phyloP scores from a whole-genome alignment of 495 filamentous ascomycete species.

The Penicillium macrosclerotiorum region DNA sequence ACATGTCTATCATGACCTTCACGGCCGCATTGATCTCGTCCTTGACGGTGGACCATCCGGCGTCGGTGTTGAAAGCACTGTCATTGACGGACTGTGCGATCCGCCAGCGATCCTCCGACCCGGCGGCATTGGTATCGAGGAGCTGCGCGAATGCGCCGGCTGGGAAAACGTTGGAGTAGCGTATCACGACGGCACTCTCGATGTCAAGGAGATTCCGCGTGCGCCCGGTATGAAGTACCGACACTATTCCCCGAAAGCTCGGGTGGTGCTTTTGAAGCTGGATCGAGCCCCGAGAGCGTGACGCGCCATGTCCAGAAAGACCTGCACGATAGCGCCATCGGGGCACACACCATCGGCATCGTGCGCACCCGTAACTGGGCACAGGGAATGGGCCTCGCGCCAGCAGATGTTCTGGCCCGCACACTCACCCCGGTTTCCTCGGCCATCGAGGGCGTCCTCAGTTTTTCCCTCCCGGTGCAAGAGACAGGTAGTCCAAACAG shows the following conservation, averaged over 20 bases:
- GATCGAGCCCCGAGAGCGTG: slow-evolving; percentile 31
- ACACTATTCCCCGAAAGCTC: slow-evolving; percentile 91
- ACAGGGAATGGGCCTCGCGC: slow-evolving; percentile 30
- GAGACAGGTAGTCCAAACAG: slow-evolving; percentile 21
- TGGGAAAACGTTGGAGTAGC: slow-evolving; percentile 77
- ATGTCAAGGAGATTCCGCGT: slow-evolving; percentile 56
- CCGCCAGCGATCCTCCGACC: slow-evolving; percentile 84
- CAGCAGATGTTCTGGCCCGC: slow-evolving; percentile 24
- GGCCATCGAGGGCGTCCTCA: slow-evolving; percentile 28
- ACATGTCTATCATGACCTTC: slow-evolving; percentile 83
- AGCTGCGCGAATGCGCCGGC: slow-evolving; percentile 67
- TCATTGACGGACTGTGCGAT: slow-evolving; percentile 81
- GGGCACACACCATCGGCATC: slow-evolving; percentile 45
- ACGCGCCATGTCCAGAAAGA: slow-evolving; percentile 36
- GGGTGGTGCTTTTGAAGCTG: slow-evolving; percentile 76
- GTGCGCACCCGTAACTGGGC: slow-evolving; percentile 47
- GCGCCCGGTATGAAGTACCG: slow-evolving; percentile 99
- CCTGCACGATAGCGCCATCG: slow-evolving; percentile 33
- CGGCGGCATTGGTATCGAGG: slow-evolving; percentile 86
- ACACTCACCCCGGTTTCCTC: slow-evolving; percentile 25
- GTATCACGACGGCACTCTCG: slow-evolving; percentile 62
- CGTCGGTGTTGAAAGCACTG: slow-evolving; percentile 94
- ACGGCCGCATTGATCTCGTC: slow-evolving; percentile 82
- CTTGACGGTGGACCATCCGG: slow-evolving; percentile 83
- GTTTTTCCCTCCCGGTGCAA: slow-evolving; percentile 32